These are phyloP conservation scores for Panaeolus papilionaceus DNA, from an alignment of 768 basidiomycete species.

Conservation along the genomic window DNA sequence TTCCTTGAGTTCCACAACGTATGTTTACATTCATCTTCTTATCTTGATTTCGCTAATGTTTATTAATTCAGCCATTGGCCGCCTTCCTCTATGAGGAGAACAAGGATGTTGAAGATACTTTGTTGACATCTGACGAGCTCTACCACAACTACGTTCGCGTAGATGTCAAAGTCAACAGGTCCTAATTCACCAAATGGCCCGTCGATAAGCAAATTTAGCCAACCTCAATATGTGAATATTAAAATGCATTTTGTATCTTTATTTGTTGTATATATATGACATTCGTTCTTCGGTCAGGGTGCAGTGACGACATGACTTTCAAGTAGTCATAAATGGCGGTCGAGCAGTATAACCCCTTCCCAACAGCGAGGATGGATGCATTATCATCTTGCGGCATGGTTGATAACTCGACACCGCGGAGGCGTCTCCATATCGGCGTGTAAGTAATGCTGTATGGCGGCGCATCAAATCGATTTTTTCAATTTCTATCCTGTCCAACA, in stretches of 20 bases:
- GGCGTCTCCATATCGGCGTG: neutral
- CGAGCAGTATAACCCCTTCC: neutral
- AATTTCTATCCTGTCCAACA: neutral
- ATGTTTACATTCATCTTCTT: conserved; percentile 18
- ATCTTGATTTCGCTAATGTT: conserved; percentile 14
- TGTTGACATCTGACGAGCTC: conserved; percentile 72
- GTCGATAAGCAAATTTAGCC: neutral
- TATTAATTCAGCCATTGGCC: conserved; percentile 53
- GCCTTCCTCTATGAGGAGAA: conserved; percentile 67
- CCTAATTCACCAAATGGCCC: neutral
- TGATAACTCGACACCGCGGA: neutral
- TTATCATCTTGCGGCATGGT: neutral
- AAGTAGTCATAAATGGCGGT: neutral
- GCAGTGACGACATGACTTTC: neutral
- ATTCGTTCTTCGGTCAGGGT: neutral
- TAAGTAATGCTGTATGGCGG: too few species aligned
- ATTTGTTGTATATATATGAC: conserved; percentile 4
- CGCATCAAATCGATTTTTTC: too few species aligned
- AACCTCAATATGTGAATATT: neutral
- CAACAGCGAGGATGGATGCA: neutral
- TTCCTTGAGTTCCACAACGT: conserved; percentile 78
- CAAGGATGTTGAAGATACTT: conserved; percentile 64
- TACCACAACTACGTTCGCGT: conserved; percentile 75
- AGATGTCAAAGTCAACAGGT: conserved; percentile 44
- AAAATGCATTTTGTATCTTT: conserved; percentile 10